Evolutionary conservation across 169 alveolate genomes (phyloP), one percentile per base, ranked within the genome.

Genomic region (Plasmodium fragile): DNA sequence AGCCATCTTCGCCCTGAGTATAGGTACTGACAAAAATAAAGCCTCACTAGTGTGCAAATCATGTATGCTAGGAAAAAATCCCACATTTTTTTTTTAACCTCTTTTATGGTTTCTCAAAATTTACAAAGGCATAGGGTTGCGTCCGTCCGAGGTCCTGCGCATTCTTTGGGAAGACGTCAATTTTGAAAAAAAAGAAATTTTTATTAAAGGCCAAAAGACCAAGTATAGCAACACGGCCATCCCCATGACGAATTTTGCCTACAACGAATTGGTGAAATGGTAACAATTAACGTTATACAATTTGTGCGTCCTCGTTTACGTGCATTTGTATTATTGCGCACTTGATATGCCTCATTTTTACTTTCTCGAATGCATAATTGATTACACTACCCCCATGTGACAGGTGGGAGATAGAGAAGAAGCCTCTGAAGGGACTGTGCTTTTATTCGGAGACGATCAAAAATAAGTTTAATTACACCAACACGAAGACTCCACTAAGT

Each of bases 401-500:
- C 49, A 95, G 96, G 96, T 95, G 96, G 96, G 95, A 95, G 81
- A 81, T 92, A 82, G 96, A 95, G 53, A 94, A 93, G 7, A 81
- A 43, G 22, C 96, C 96, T n/a, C 55, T 83, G 43, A 92, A 83
- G 77, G 96, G 96, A 8, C 75, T 95, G 79, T 95, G 96, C 71
- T 95, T 95, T 78, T 95, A 95, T 59, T 92, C 93, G 34, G 95
- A 95, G 87, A 93, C 84, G 10, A 82, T 90, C 8, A 72, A 92
- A 69, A 84, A 82, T 69, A 71, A 83, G 41, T 52, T 78, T 43
- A 85, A 43, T 81, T 91, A 94, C 71, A 71, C 92, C 28, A 43
- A 83, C 65, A 92, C 79, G 84, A 94, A 94, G 82, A 94, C 95
- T 45, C 95, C 94, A 30, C 84, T 94, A 81, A 89, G 96, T 94